Conservation (phyloP, 352 stramenopile species). For the Globisporangium iwayamae region DNA sequence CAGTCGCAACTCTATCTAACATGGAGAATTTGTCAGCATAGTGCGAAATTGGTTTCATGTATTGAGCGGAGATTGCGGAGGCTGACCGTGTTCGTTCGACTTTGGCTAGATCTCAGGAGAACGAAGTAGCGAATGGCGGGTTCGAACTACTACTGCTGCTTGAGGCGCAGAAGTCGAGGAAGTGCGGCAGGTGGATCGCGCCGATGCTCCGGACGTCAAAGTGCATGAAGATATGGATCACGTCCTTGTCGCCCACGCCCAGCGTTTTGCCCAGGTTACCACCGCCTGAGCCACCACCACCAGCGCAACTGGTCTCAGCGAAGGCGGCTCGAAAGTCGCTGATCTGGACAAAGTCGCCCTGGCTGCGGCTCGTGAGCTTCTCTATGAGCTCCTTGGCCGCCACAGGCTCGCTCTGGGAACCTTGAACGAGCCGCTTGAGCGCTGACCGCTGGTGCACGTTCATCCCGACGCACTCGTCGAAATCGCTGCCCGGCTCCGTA, state of each 20-base stretch:
- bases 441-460: slow-evolving; percentile 62
- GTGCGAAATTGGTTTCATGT: not conserved
- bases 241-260: slow-evolving; percentile 40
- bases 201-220: slow-evolving; percentile 68
- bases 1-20: not conserved
- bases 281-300: not conserved
- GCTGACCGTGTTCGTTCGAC: not conserved
- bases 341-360: slow-evolving; percentile 40
- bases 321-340: slow-evolving; percentile 38
- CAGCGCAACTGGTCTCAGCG: not conserved
- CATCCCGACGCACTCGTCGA: slow-evolving; percentile 52
- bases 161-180: slow-evolving; percentile 36
- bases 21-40: not conserved
- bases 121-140: not conserved
- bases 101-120: not conserved
- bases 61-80: not conserved
- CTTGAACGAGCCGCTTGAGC: slow-evolving; percentile 36
- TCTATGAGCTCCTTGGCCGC: slow-evolving; percentile 7
- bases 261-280: not conserved
- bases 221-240: slow-evolving; percentile 79
- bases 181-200: slow-evolving; percentile 35
- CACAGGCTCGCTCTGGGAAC: slow-evolving; percentile 19
- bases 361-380: slow-evolving; percentile 7
- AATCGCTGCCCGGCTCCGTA: slow-evolving; percentile 45
- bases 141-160: not conserved